Evolutionary conservation across 2,329 filamentous ascomycete species (phyloP), one percentile per base, ranked within the genome.

Genomic region (Fusarium solani-melongenae): DNA sequence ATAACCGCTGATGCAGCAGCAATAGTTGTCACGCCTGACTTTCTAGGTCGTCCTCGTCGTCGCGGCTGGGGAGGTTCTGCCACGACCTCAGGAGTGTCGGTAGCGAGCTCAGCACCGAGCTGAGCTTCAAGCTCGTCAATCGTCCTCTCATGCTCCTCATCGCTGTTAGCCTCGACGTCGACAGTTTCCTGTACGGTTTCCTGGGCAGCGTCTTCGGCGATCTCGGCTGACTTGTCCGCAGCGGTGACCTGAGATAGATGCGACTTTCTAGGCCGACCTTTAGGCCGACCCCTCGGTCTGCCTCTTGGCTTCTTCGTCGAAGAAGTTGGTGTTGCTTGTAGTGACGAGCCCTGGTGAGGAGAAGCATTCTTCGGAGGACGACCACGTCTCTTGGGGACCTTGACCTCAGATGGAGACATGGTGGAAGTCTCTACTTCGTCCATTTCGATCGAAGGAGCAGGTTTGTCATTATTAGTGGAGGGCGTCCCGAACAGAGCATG

Each of bases 311-410:
- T 74, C 44, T 74, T 79, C 4, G 41, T 63, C 14, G 62, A 57
- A 14, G 56, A 46, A 24, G 36, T 41, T 12, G 67, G 38, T 4
- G 70, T 64, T 31, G 67, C 24, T 33, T 39, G 39, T 12, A 27
- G 51, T 24, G 60, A 60, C 8, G 38, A 36, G 29, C n/a, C 31
- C 27, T 60, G 53, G 8, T 55, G 24, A 24, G 65, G 51, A 2
- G 66, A 73, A 44, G 69, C 62, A 38, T 75, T 79, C 69, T 79
- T 83, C 11, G 80, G 78, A 6, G 83, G 83, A 38, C 83, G 74
- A 59, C 78, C 80, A 62, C 76, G 78, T 59, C 67, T 76, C 71
- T 76, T 81, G 7, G 72, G 44, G 44, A 62, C 51, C 49, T 63
- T 68, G 12, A 46, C 59, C 41, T 65, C 58, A 14, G 67, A 17